Conservation (phyloP, 2,329 filamentous ascomycete species). For the Fulvia fulva region DNA sequence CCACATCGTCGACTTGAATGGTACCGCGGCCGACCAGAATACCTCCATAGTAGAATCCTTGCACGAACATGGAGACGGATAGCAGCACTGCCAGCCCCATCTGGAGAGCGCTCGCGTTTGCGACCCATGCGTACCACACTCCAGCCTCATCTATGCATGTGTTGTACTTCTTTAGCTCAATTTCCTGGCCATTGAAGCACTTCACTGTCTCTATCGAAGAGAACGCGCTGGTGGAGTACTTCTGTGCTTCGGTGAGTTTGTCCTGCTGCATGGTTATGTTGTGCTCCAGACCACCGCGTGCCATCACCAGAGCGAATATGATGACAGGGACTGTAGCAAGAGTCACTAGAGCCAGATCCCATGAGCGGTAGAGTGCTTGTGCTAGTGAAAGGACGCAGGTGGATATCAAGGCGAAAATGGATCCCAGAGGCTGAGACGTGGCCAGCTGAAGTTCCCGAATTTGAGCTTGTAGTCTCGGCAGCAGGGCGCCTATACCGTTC, state of each 20-base stretch:
- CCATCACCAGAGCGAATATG: constrained; percentile 54
- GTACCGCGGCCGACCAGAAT: constrained; percentile 60
- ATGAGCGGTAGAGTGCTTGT: constrained; percentile 75
- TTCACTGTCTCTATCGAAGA: constrained; percentile 81
- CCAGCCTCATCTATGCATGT: constrained; percentile 56
- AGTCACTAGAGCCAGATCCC: constrained; percentile 77
- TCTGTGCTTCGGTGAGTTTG: constrained; percentile 66
- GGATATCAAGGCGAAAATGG: constrained; percentile 61
- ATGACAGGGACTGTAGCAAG: constrained; percentile 69
- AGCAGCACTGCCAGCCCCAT: constrained; percentile 70
- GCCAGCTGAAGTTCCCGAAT: constrained; percentile 77
- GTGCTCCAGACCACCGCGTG: constrained; percentile 59
- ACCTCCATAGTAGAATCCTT: constrained; percentile 86
- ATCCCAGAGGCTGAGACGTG: constrained; percentile 74
- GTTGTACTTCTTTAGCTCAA: constrained; percentile 65
- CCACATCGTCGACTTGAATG: constrained; percentile 60
- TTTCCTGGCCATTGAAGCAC: constrained; percentile 69
- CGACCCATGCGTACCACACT: constrained; percentile 63
- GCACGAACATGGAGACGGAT: constrained; percentile 73
- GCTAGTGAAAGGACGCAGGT: constrained; percentile 62
- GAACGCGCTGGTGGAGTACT: constrained; percentile 65
- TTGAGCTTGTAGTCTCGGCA: constrained; percentile 73
- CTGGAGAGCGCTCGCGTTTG: constrained; percentile 65
- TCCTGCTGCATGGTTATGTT: constrained; percentile 66
- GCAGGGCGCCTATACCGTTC: constrained; percentile 67